Evolutionary conservation across 2,329 filamentous ascomycete species (phyloP).

Genomic region (Microsporum audouinii): DNA sequence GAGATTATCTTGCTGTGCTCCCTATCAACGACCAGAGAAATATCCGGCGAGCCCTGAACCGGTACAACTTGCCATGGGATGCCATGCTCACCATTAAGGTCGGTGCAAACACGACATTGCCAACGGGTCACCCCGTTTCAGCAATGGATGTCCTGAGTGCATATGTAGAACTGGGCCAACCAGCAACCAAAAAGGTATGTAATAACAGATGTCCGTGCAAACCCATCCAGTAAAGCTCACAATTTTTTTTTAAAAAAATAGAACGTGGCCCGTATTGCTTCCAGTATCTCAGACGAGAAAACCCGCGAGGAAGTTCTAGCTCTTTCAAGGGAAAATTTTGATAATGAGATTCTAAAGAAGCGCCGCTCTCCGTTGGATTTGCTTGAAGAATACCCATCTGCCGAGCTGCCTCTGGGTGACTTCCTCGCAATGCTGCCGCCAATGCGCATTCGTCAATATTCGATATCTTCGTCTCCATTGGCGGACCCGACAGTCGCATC

Average conservation of each 20-base stretch:
- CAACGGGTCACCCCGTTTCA: neutral
- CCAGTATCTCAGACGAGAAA: neutral
- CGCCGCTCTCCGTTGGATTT: neutral
- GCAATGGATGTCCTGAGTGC: slow-evolving; percentile 3
- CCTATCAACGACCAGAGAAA: neutral
- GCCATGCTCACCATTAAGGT: neutral
- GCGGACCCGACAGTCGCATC: neutral
- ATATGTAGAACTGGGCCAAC: slow-evolving; percentile 1
- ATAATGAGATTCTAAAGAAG: neutral
- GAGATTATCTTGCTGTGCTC: slow-evolving; percentile 1
- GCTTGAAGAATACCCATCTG: neutral
- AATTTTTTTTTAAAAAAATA: neutral
- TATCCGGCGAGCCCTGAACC: slow-evolving; percentile 1
- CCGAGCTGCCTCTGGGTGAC: neutral
- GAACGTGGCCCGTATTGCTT: neutral
- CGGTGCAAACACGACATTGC: neutral
- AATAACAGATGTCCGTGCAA: neutral
- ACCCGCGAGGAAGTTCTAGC: neutral
- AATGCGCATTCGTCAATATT: slow-evolving; percentile 2
- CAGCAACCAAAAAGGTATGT: neutral
- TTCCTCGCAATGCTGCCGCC: slow-evolving; percentile 1
- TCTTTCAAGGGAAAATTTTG: neutral
- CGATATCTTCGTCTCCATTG: neutral
- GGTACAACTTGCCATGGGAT: neutral
- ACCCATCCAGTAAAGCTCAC: neutral